Evolutionary conservation across 805 yeast genomes (phyloP).

Genomic region (Metschnikowia reukaufii): DNA sequence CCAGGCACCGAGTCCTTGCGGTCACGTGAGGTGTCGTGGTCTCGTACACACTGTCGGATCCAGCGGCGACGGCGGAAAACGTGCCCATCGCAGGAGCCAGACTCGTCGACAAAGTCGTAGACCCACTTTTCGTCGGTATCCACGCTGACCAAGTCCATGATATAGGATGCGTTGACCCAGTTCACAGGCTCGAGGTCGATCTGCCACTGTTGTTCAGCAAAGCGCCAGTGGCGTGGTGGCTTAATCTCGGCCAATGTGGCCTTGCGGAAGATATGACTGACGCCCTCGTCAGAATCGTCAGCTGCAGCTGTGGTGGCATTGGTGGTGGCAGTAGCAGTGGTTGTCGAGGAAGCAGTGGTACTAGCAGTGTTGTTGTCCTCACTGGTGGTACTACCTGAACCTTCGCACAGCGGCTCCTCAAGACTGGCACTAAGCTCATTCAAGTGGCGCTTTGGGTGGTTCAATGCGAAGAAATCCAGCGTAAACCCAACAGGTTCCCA

Average conservation of each 20-base stretch:
- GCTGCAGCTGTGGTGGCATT: neutral
- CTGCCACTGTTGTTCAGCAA: constrained; percentile 53
- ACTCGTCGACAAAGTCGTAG: constrained; percentile 50
- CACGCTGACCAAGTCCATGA: constrained; percentile 53
- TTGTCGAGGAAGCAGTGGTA: neutral
- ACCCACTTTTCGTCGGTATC: constrained; percentile 86
- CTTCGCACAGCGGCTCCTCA: constrained; percentile 4
- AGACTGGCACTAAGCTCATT: constrained; percentile 9
- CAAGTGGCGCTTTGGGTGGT: constrained; percentile 30
- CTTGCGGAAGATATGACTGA: constrained; percentile 9
- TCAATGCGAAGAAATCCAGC: constrained; percentile 51
- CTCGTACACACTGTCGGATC: constrained; percentile 46
- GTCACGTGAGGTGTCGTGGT: constrained; percentile 5
- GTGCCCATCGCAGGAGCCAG: constrained; percentile 30
- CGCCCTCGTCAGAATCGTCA: neutral
- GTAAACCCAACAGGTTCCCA: constrained; percentile 69
- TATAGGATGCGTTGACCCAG: constrained; percentile 60
- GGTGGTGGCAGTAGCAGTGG: neutral
- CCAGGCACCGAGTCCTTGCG: too few species aligned
- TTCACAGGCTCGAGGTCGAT: constrained; percentile 60
- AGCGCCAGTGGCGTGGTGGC: constrained; percentile 65
- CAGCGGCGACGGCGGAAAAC: constrained; percentile 63
- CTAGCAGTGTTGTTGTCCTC: neutral
- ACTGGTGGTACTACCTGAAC: constrained; percentile 2
- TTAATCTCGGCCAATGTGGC: constrained; percentile 38